Conservation (phyloP, 2,329 filamentous ascomycete genomes). For the Colletotrichum theobromicola region DNA sequence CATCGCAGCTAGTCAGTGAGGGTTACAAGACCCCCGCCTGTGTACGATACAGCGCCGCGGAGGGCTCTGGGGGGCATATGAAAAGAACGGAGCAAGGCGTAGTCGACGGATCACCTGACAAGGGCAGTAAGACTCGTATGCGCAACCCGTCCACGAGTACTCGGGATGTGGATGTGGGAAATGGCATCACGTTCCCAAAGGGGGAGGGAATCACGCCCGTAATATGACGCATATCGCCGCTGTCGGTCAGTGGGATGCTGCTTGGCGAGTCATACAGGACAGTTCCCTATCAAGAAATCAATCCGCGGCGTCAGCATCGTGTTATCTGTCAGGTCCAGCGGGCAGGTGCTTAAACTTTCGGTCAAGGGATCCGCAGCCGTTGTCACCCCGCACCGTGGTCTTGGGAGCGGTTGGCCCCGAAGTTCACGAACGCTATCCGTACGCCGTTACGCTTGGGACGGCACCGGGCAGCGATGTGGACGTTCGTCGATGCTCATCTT, state of each 20-base stretch:
- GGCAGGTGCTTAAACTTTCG: background rate
- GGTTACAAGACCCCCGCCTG: background rate
- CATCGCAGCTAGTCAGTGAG: background rate
- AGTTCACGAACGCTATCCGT: background rate
- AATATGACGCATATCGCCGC: conserved; percentile 2
- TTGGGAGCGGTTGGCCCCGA: background rate
- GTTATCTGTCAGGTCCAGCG: conserved; percentile 6
- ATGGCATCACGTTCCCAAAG: background rate
- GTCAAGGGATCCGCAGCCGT: background rate
- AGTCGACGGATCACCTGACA: background rate
- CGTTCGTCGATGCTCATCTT: background rate
- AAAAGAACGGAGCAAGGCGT: background rate
- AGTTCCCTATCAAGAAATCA: background rate
- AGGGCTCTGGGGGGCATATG: background rate
- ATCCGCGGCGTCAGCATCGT: background rate
- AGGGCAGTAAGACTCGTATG: background rate
- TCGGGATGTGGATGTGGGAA: background rate
- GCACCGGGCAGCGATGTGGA: background rate
- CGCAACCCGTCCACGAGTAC: background rate
- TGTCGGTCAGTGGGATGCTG: background rate
- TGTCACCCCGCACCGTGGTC: background rate
- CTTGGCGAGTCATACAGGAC: conserved; percentile 4
- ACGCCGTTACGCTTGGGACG: background rate
- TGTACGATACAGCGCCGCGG: background rate
- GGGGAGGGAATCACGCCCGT: background rate